Evolutionary conservation across 345 rosid species (phyloP), one percentile per base, ranked within the genome.

Genomic region (Odontarrhena argentea): DNA sequence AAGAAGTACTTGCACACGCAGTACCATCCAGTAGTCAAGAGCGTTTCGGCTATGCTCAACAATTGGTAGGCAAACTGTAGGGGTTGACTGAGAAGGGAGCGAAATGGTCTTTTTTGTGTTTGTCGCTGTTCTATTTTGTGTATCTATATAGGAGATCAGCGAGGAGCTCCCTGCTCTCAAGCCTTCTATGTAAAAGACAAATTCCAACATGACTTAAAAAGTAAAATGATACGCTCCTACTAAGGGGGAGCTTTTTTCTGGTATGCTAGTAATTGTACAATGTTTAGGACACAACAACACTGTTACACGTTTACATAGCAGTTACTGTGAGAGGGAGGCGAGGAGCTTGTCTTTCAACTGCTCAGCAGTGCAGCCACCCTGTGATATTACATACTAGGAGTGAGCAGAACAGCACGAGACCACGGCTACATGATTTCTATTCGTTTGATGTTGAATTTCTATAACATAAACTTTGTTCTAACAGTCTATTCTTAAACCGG

Each of bases 11-110:
- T 91, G 84, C 96, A 88, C 76, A 88, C 97, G 15, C 87, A 59
- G 63, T 94, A 88, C 79, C 97, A 91, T 80, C 96, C 93, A 3
- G 72, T 91, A 15, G 85, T 84, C 3, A 91, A 93, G 77, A 94
- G 89, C 67, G 69, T 91, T 49, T 77, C 88, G 0, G 63, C 95
- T 0, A 86, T 88, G 84, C 74, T 88, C 76, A 83, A 83, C 68
- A 86, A 91, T 60, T 94, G 99, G 99, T 91, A 73, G 78, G 66
- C 52, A 11, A 58, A 35, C 35, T 14, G 1, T 36, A 50, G 55
- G 66, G 24, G 38, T 6, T 37, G 69, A 42, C 42, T 15, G 56
- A 54, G 37, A 45, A 46, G 43, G 50, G 37, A 63, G 55, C 56
- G 28, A 46, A 46, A 45, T 8, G 22, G 34, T 25, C 24, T 44